Base-by-base conservation (phyloP, 805 yeast genomes). In the Candida nonsorbophila region DNA sequence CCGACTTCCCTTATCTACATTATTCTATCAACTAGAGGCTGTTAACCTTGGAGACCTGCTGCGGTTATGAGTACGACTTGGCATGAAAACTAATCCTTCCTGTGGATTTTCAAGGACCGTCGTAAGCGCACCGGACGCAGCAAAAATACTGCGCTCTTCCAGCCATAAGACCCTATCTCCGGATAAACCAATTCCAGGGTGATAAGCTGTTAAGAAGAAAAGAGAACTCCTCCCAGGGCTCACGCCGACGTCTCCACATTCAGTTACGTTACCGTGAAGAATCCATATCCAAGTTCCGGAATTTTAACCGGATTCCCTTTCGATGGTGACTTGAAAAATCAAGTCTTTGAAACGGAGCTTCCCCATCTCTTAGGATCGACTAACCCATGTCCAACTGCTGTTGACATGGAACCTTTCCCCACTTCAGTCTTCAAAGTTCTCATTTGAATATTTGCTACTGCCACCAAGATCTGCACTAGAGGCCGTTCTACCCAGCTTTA, bases 11-110 rank as follows among this genome's bases (percentile, higher is more conserved):
- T 53, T 54, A 56, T 53, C 62, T 54, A 56, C 62, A 52, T 56
- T 53, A 51, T 55, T 55, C 62, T 56, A 53, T 58, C 61, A 57
- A 55, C 62, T 54, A 57, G 62, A 58, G 62, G 62, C 62, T 55
- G 62, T 58, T 58, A 57, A 55, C 63, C 64, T 58, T 53, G 64
- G 62, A 58, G 63, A 56, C 63, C 62, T 58, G 61, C 61, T 58
- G 62, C 62, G 64, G 63, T 49, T 56, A 55, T 55, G 55, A 55
- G 63, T 53, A 57, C 62, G 62, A 55, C 62, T 57, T 53, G 58
- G 58, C 56, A 51, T 49, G 61, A 55, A 54, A 49, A 49, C 53
- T 48, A 51, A 45, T 53, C 51, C 59, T 53, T 55, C 59, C 57
- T 45, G 58, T 44, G 60, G 62, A 55, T 55, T 55, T 55, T 54